Conservation (phyloP, 1,284 basidiomycete species). For the Takashimella tepidaria region DNA sequence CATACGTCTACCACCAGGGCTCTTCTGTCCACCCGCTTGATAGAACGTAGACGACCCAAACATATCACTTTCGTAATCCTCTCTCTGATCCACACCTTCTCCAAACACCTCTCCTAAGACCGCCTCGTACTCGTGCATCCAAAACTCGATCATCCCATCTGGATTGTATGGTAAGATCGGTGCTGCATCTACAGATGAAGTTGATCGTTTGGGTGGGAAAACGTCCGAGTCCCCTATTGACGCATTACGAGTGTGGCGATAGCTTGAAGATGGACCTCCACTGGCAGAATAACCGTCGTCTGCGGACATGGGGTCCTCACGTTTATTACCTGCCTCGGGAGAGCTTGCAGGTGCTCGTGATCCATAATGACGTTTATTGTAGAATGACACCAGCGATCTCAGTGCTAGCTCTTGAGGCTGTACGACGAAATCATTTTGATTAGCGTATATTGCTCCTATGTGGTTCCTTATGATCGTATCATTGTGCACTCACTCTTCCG, state of each 20-base stretch:
- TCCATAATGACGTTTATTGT: constrained; percentile 45
- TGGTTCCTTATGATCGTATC: no score
- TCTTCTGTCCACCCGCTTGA: neutral
- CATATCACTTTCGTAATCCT: constrained; percentile 17
- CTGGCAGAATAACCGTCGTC: neutral
- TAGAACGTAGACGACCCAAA: constrained; percentile 8
- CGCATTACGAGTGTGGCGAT: constrained; percentile 6
- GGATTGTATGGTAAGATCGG: constrained; percentile 48
- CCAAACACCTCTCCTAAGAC: constrained; percentile 53
- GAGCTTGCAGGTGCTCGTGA: constrained; percentile 13
- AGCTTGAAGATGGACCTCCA: neutral
- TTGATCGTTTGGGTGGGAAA: constrained; percentile 50
- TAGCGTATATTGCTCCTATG: neutral
- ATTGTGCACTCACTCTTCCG: constrained; percentile 4
- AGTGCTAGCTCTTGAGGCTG: constrained; percentile 96
- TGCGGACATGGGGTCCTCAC: constrained; percentile 20
- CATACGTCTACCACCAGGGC: constrained; percentile 5
- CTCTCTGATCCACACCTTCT: constrained; percentile 17
- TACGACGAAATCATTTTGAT: no score
- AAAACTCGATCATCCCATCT: constrained; percentile 52
- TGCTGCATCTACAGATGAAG: constrained; percentile 8
- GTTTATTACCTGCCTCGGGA: constrained; percentile 21
- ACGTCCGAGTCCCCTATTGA: constrained; percentile 47
- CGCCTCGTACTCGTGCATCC: constrained; percentile 54
- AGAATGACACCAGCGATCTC: constrained; percentile 89